phyloP scores from a whole-genome alignment of 352 stramenopile genomes.

The Globisporangium cederbergense region DNA sequence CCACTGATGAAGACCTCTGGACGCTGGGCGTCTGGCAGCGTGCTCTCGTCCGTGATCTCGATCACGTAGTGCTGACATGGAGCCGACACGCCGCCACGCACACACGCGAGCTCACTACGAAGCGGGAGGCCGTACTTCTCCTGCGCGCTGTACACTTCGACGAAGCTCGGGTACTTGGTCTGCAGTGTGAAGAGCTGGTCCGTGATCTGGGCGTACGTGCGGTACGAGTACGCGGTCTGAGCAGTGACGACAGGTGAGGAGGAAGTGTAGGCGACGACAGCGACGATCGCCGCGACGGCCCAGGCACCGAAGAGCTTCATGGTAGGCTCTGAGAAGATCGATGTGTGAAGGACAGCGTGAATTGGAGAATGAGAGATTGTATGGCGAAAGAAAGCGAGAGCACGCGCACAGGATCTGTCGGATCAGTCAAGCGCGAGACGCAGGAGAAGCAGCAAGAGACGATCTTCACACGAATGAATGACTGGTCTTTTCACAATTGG shows the following conservation, averaged over 20 bases:
- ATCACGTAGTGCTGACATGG: constrained; percentile 80
- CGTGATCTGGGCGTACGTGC: constrained; percentile 75
- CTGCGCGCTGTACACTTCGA: constrained; percentile 81
- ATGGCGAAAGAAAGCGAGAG: neutral
- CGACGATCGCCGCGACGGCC: neutral
- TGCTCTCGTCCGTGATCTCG: constrained; percentile 78
- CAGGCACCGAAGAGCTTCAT: constrained; percentile 8
- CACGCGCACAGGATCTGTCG: too few species aligned
- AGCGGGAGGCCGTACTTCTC: constrained; percentile 68
- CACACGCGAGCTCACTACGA: constrained; percentile 47
- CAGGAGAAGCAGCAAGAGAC: neutral
- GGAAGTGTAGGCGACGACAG: neutral
- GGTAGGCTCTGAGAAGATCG: too few species aligned
- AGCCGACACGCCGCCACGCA: constrained; percentile 28
- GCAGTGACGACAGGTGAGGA: neutral
- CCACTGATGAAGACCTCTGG: constrained; percentile 95
- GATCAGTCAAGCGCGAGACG: neutral
- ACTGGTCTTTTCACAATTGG: neutral
- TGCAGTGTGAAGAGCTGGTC: constrained; percentile 49
- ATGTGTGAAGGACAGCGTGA: neutral
- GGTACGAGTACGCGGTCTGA: constrained; percentile 37
- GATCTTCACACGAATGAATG: neutral
- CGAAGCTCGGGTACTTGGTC: constrained; percentile 51
- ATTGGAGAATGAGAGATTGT: constrained; percentile 7
- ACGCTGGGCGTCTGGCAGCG: constrained; percentile 52